Evolutionary conservation across 768 basidiomycete species (phyloP), one percentile per base, ranked within the genome.

Genomic region (Termitomyces sp.): DNA sequence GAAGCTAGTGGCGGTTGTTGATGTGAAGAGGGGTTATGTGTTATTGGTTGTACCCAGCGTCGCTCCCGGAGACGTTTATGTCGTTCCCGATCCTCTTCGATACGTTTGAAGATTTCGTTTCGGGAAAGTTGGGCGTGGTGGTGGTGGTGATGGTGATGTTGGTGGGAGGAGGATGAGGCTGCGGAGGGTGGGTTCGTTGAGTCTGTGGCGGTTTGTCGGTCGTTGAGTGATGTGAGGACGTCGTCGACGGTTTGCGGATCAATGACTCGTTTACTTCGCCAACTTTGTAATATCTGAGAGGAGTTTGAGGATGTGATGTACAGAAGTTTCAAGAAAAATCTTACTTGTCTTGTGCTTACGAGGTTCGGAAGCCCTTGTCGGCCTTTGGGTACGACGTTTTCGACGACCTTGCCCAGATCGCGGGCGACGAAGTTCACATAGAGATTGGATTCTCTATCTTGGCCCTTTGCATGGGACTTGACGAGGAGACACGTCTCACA

Each of bases 51-150:
- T n/a, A 91, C 90, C 94, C 94, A 96, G 44, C 93, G 84, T 37
- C 91, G 84, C 70, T 96, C 94, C 46, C 93, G 85, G 2, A 96
- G 78, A 13, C 94, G 86, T 73, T 96, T 96, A 67, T 95, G 94
- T 61, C 95, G 83, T 65, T 95, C 94, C 2, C 93, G 79, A 69
- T 95, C 94, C 64, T 95, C 93, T 69, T 96, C 93, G 62, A 96
- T 93, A 13, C 93, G 87, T 58, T 88, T 86, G 67, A 92, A 81
- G 30, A 93, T 82, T 52, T 95, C 92, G n/a, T 75, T 72, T 9
- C 82, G 81, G 2, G 85, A 79, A 49, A 89, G 79, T 0, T 72
- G 63, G 56, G 64, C 69, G 26, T 67, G 63, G n/a, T 56, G 66
- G 58, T 42, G 43, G 32, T 42, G 43, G 63, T n/a, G n/a, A n/a